A percentile compares a stretch with the other conserved stretches of the same genome.
phyloP scores from a whole-genome alignment of 495 filamentous ascomycete genomes.

The Bryoglossum gracile region DNA sequence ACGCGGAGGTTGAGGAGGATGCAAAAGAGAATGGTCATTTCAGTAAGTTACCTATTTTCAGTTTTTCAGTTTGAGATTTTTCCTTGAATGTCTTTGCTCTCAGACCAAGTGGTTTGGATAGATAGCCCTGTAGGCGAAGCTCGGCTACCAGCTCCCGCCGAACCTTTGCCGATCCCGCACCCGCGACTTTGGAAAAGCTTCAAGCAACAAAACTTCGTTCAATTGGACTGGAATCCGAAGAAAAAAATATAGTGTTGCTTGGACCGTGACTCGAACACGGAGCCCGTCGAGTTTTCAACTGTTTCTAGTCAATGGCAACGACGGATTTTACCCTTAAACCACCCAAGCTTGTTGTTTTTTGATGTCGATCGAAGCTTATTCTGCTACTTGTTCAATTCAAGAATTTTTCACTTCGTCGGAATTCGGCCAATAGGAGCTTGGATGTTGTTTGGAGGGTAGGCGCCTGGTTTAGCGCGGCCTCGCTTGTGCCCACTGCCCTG shows the following conservation, averaged over 20 bases:
- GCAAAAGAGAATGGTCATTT: constrained; percentile 62
- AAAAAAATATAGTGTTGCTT: constrained; percentile 17
- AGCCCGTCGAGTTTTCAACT: constrained; percentile 17
- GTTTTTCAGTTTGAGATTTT: too few relatives aligned
- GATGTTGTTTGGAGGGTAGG: too few relatives aligned
- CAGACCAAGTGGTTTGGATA: too few relatives aligned
- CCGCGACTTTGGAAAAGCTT: constrained; percentile 1
- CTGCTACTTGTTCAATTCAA: too few relatives aligned
- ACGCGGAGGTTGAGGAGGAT: constrained; percentile 58
- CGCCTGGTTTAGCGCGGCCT: too few relatives aligned
- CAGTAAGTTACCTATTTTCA: constrained; percentile 31
- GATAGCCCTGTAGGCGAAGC: too few relatives aligned
- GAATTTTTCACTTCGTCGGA: too few relatives aligned
- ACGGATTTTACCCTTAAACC: constrained; percentile 27
- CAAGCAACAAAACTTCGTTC: background rate
- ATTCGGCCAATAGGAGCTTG: too few relatives aligned
- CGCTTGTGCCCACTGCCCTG: too few relatives aligned
- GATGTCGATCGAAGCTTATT: background rate
- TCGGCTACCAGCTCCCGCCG: too few relatives aligned
- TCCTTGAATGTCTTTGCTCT: too few relatives aligned
- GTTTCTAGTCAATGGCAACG: constrained; percentile 14
- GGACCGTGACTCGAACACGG: constrained; percentile 25
- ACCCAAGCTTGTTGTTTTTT: constrained; percentile 12
- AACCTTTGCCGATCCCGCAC: too few relatives aligned
- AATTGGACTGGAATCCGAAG: background rate